These are phyloP conservation scores for Cardiospermum halicacabum DNA, from an alignment of 345 rosid species.

Conservation along the genomic window DNA sequence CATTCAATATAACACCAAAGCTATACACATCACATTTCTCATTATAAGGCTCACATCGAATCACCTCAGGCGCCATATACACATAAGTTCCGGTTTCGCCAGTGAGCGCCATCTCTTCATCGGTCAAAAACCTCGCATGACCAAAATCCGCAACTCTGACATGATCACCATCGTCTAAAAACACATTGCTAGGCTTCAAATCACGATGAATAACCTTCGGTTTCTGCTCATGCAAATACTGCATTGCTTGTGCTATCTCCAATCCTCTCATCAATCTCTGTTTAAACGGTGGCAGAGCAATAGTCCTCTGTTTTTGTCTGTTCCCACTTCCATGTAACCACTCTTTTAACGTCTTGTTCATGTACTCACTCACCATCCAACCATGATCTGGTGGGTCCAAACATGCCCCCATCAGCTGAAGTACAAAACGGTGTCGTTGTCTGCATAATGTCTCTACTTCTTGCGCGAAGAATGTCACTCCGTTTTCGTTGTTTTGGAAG, in stretches of 20 bases:
- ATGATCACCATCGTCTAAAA: conserved; percentile 41
- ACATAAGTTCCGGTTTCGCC: conserved; percentile 65
- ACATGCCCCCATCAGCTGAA: conserved; percentile 57
- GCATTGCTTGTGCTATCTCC: conserved; percentile 67
- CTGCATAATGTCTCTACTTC: conserved; percentile 48
- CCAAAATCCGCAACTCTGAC: conserved; percentile 63
- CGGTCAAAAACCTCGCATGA: conserved; percentile 49
- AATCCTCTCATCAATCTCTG: conserved; percentile 36
- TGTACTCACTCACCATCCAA: conserved; percentile 49
- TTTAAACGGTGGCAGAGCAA: conserved; percentile 37
- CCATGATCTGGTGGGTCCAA: conserved; percentile 44
- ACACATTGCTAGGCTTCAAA: conserved; percentile 61
- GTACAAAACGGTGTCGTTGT: conserved; percentile 49
- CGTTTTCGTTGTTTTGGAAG: conserved; percentile 33
- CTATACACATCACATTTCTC: conserved; percentile 62
- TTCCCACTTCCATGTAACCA: conserved; percentile 50
- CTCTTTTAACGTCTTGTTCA: conserved; percentile 44
- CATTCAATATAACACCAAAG: conserved; percentile 46
- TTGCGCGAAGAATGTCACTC: conserved; percentile 36
- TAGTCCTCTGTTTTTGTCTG: conserved; percentile 24
- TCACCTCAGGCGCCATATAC: conserved; percentile 66
- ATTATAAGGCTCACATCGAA: conserved; percentile 48
- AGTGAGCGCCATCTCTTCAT: conserved; percentile 47
- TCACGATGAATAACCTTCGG: conserved; percentile 62
- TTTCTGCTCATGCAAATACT: conserved; percentile 56